Percentiles rank a stretch among this genome's conserved stretches.
Conservation (phyloP, 2,329 filamentous ascomycete species). For the Trichophyton rubrum region DNA sequence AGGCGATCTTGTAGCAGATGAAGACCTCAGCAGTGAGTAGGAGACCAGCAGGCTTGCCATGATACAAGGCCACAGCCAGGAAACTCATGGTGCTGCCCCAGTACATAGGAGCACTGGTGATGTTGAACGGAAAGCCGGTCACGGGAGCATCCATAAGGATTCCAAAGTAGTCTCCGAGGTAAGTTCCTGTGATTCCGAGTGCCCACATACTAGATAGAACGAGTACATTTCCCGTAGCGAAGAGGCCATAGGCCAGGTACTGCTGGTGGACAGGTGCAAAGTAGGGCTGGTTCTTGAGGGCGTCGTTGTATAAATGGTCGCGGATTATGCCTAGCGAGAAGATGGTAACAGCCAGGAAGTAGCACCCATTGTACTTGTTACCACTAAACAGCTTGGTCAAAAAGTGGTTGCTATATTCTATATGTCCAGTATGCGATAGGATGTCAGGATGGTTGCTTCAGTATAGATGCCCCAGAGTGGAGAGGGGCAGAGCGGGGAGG, state of each 20-base stretch:
- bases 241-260: slow-evolving; percentile 56
- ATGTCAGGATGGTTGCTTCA: background rate
- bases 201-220: slow-evolving; percentile 84
- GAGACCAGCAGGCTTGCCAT: slow-evolving; percentile 76
- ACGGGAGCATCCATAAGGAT: slow-evolving; percentile 94
- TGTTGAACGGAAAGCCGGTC: slow-evolving; percentile 89
- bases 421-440: slow-evolving; percentile 1
- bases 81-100: slow-evolving; percentile 88
- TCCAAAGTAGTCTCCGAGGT: slow-evolving; percentile 96
- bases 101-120: slow-evolving; percentile 90
- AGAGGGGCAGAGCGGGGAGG: slow-evolving; percentile 1
- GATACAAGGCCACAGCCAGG: slow-evolving; percentile 70
- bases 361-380: slow-evolving; percentile 68
- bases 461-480: background rate
- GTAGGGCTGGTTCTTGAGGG: slow-evolving; percentile 62
- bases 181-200: slow-evolving; percentile 88
- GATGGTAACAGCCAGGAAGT: slow-evolving; percentile 75
- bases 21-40: slow-evolving; percentile 63
- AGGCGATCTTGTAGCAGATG: slow-evolving; percentile 64
- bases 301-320: slow-evolving; percentile 75
- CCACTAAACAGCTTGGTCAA: slow-evolving; percentile 82
- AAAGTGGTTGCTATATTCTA: slow-evolving; percentile 84
- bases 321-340: slow-evolving; percentile 84
- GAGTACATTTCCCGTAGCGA: slow-evolving; percentile 65
- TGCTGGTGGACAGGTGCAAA: slow-evolving; percentile 58